Evolutionary conservation across 352 stramenopile species (phyloP).

Genomic region (Pythium plurisporium): DNA sequence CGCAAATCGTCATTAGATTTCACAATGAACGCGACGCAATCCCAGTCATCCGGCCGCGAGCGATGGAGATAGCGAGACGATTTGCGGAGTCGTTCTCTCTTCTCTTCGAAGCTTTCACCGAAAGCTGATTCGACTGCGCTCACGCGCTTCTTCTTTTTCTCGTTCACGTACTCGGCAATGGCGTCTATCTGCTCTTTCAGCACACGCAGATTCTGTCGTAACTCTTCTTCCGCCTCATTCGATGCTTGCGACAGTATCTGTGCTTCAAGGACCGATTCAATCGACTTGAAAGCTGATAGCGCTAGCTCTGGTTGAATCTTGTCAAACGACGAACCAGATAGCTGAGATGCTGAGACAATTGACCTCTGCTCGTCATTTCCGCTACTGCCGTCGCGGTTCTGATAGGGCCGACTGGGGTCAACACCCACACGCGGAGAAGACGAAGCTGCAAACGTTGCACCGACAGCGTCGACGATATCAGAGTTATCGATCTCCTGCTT

Average conservation of each 20-base stretch:
- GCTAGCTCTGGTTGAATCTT: slow-evolving; percentile 60
- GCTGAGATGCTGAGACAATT: slow-evolving; percentile 33
- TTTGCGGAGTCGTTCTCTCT: slow-evolving; percentile 56
- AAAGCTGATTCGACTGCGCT: slow-evolving; percentile 73
- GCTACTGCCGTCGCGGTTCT: slow-evolving; percentile 10
- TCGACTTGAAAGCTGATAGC: slow-evolving; percentile 47
- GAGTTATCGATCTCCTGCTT: slow-evolving; percentile 15
- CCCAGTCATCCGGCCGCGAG: slow-evolving; percentile 35
- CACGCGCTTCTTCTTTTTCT: slow-evolving; percentile 58
- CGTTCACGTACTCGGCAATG: slow-evolving; percentile 60
- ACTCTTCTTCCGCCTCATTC: slow-evolving; percentile 27
- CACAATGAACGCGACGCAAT: slow-evolving; percentile 92
- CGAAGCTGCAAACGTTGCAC: slow-evolving; percentile 6
- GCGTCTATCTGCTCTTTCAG: slow-evolving; percentile 69
- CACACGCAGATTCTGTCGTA: slow-evolving; percentile 45
- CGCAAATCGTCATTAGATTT: slow-evolving; percentile 98
- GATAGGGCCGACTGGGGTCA: background rate
- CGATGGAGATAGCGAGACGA: slow-evolving; percentile 38
- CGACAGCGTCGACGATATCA: slow-evolving; percentile 14
- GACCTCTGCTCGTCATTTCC: slow-evolving; percentile 47
- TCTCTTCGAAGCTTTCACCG: slow-evolving; percentile 82
- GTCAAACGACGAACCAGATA: slow-evolving; percentile 32
- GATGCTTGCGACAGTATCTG: slow-evolving; percentile 41
- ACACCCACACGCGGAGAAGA: slow-evolving; percentile 14
- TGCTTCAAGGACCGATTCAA: slow-evolving; percentile 51